These are phyloP conservation scores for Glycine soja DNA, from an alignment of 306 rosid genomes.

Conservation along the genomic window DNA sequence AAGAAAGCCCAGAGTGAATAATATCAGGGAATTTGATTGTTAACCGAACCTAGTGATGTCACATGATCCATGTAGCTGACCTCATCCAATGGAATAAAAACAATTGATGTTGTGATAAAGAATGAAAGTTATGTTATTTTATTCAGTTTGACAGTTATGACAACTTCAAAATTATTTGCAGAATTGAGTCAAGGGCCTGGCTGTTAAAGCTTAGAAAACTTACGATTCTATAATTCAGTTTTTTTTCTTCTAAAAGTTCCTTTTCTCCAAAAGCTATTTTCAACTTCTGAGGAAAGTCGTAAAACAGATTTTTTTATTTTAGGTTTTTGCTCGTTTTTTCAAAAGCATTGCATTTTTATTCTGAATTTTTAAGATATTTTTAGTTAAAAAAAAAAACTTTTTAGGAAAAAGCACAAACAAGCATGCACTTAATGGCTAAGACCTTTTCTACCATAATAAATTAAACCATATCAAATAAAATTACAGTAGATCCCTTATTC, in stretches of 20 bases:
- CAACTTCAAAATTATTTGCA: too few relatives aligned
- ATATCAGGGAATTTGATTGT: too few relatives aligned
- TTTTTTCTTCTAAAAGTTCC: too few relatives aligned
- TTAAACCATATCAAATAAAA: slow-evolving; percentile 5
- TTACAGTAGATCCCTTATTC: not conserved
- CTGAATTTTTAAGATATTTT: not conserved
- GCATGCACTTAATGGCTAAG: not conserved
- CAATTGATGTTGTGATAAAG: too few relatives aligned
- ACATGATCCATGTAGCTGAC: too few relatives aligned
- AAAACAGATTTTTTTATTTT: not conserved
- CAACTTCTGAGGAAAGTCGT: not conserved
- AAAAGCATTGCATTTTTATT: not conserved
- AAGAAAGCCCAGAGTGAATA: too few relatives aligned
- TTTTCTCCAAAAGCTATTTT: not conserved
- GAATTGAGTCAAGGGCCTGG: not conserved
- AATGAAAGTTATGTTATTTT: too few relatives aligned
- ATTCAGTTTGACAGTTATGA: too few relatives aligned
- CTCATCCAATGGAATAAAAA: too few relatives aligned
- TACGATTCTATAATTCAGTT: not conserved
- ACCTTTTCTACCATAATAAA: slow-evolving; percentile 3
- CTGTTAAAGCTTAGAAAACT: not conserved
- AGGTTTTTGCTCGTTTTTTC: not conserved
- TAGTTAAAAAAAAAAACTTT: not conserved
- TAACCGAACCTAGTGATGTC: too few relatives aligned
- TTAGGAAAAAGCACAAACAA: not conserved